Percentiles rank a stretch among this genome's conserved stretches.
Evolutionary conservation across 805 yeast species (phyloP).

Genomic region (Starmera dryadoides): DNA sequence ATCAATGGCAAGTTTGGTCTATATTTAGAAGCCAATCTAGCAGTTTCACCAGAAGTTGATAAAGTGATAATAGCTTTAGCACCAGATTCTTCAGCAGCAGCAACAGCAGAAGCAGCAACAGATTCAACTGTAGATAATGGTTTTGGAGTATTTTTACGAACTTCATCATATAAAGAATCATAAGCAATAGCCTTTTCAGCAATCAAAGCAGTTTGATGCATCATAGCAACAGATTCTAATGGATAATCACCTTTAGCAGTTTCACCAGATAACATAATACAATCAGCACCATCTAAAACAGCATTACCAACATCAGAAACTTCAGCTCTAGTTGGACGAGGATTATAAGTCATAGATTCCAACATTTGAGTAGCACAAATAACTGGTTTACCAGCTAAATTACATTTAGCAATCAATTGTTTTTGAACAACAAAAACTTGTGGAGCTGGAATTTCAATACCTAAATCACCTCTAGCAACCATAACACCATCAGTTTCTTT

Average conservation of each 20-base stretch:
- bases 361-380: constrained; percentile 99
- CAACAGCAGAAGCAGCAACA: constrained; percentile 93
- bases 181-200: constrained; percentile 97
- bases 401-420: constrained; percentile 98
- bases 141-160: constrained; percentile 75
- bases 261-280: constrained; percentile 99
- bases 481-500: constrained; percentile 96
- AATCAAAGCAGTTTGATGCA: constrained; percentile 94
- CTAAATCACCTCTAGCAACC: constrained; percentile 99
- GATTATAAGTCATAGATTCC: constrained; percentile 99
- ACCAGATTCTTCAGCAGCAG: constrained; percentile 92
- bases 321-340: constrained; percentile 99
- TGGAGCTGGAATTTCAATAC: constrained; percentile 99
- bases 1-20: constrained; percentile 96
- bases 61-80: constrained; percentile 96
- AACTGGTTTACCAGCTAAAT: constrained; percentile 98
- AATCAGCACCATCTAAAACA: constrained; percentile 98
- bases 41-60: constrained; percentile 92
- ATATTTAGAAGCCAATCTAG: constrained; percentile 94
- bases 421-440: constrained; percentile 98
- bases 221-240: constrained; percentile 93
- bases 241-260: constrained; percentile 99
- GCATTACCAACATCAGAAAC: constrained; percentile 99
- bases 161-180: constrained; percentile 75
- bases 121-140: constrained; percentile 96